Evolutionary conservation across 352 stramenopile genomes (phyloP).

Genomic region (Pythium utonaiense): DNA sequence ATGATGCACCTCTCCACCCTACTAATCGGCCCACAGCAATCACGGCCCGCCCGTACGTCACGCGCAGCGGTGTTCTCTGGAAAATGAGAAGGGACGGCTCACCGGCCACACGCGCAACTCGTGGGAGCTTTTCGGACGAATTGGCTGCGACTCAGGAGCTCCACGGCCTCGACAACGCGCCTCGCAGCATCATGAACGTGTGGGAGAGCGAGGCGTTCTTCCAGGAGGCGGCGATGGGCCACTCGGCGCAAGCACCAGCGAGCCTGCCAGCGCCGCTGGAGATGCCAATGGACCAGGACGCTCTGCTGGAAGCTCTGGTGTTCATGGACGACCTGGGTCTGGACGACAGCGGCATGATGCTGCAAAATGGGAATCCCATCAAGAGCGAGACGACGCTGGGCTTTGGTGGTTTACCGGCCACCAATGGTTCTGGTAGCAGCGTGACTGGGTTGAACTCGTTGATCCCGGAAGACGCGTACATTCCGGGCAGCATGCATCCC

Average conservation of each 20-base stretch:
- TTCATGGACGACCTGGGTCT: slow-evolving; percentile 20
- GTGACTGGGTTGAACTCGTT: background rate
- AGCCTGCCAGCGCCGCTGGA: background rate
- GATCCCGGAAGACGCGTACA: slow-evolving; percentile 7
- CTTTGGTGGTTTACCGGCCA: background rate
- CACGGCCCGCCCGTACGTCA: background rate
- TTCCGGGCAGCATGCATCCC: background rate
- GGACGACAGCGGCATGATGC: background rate
- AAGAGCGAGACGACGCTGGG: slow-evolving; percentile 1
- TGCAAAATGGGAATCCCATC: background rate
- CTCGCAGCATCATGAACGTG: background rate
- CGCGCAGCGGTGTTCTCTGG: background rate
- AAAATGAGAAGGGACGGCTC: background rate
- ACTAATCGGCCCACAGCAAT: slow-evolving; percentile 5
- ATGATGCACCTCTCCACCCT: slow-evolving; percentile 2
- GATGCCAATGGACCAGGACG: slow-evolving; percentile 7
- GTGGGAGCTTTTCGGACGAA: background rate
- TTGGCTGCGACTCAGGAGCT: background rate
- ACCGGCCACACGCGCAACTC: background rate
- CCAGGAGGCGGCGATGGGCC: background rate
- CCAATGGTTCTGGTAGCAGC: too few relatives aligned
- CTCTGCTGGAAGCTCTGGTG: slow-evolving; percentile 16
- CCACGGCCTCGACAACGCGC: background rate
- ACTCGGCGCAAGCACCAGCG: background rate
- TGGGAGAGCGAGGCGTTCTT: background rate